phyloP scores from a whole-genome alignment of 441 rosid species.

The Hura crepitans region DNA sequence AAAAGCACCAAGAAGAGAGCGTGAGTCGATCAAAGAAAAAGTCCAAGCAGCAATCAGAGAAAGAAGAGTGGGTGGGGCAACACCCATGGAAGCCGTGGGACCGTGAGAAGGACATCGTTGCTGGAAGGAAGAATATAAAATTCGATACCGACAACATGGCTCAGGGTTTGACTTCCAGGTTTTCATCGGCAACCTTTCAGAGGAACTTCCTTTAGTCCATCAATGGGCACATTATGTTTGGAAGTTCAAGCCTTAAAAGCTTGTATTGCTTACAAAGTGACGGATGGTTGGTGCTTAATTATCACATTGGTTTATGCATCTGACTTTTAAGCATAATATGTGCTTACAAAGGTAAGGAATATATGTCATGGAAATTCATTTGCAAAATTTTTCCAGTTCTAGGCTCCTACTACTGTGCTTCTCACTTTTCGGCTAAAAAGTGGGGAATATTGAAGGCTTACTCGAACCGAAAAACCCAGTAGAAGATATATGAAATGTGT shows the following conservation, averaged over 20 bases:
- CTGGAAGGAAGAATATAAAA: slow-evolving; percentile 67
- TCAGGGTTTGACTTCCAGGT: slow-evolving; percentile 67
- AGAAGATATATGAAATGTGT: no score
- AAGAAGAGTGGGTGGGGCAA: slow-evolving; percentile 75
- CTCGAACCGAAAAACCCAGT: no score
- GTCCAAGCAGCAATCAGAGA: slow-evolving; percentile 48
- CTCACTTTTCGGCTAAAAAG: no score
- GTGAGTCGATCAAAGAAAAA: slow-evolving; percentile 51
- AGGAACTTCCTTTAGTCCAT: slow-evolving; percentile 75
- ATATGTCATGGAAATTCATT: no score
- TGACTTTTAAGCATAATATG: no score
- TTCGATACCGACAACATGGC: slow-evolving; percentile 65
- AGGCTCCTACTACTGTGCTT: no score
- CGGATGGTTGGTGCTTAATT: no score
- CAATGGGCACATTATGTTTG: background rate
- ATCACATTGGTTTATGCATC: no score
- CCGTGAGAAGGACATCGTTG: slow-evolving; percentile 74
- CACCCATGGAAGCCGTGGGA: slow-evolving; percentile 99
- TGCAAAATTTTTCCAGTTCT: no score
- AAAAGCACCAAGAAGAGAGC: slow-evolving; percentile 65
- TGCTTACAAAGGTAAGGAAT: no score
- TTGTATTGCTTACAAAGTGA: background rate
- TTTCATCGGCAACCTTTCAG: slow-evolving; percentile 72
- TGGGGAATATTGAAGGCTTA: no score
- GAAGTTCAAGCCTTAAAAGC: background rate